Conservation (phyloP, 2,329 filamentous ascomycete species). For the Aspergillus novoparasiticus region DNA sequence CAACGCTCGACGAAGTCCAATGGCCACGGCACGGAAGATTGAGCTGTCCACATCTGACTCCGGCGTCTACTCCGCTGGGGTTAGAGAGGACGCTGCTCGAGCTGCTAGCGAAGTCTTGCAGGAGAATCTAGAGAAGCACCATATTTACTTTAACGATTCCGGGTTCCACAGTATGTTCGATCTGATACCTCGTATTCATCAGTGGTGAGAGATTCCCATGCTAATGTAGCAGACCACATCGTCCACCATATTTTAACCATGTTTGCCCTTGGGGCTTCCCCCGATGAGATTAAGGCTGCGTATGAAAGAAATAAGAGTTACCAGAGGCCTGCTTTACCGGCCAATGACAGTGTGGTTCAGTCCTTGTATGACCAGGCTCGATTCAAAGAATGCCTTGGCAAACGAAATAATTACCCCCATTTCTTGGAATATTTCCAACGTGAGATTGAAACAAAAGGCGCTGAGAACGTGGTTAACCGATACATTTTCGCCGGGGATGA, state of each 20-base stretch:
- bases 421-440: slow-evolving; percentile 76
- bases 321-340: slow-evolving; percentile 59
- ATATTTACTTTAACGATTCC: slow-evolving; percentile 76
- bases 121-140: slow-evolving; percentile 70
- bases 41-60: slow-evolving; percentile 47
- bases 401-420: slow-evolving; percentile 67
- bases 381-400: slow-evolving; percentile 64
- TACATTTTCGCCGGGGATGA: slow-evolving; percentile 70
- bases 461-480: slow-evolving; percentile 63
- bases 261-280: slow-evolving; percentile 71
- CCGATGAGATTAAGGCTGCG: slow-evolving; percentile 61
- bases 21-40: slow-evolving; percentile 53
- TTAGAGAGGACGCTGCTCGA: slow-evolving; percentile 61
- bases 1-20: slow-evolving; percentile 22
- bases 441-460: slow-evolving; percentile 68
- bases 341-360: slow-evolving; percentile 55
- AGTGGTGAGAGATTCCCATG: not conserved
- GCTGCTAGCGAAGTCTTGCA: slow-evolving; percentile 71
- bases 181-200: not conserved
- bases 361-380: slow-evolving; percentile 60
- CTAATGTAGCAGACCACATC: slow-evolving; percentile 66
- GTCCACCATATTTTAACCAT: slow-evolving; percentile 75
- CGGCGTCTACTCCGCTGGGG: slow-evolving; percentile 50
- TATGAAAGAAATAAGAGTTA: slow-evolving; percentile 69
- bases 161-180: slow-evolving; percentile 67